Base-by-base conservation (phyloP, 2,329 filamentous ascomycete species). In the Zasmidium cellare region DNA sequence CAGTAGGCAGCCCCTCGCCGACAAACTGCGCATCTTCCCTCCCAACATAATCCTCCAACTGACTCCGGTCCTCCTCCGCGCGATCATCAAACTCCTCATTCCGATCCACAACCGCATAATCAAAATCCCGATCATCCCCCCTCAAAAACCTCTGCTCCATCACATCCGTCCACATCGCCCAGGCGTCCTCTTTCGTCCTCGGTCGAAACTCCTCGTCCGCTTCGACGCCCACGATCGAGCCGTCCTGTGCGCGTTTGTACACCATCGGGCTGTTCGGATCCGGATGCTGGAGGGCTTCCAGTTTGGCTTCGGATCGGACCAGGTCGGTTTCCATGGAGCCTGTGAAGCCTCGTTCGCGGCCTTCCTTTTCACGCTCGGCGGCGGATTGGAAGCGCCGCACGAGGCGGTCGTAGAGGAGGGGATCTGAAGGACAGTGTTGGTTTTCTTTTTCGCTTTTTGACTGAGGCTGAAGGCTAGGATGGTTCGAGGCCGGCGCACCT, bases 311-410 rank as follows among this genome's bases (percentile, higher is more conserved):
- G 16, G 89, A 88, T 24, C 91, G 85, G 59, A 87, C 76, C 6
- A 96, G 78, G 63, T 92, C 90, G 1, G 90, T 86, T 71, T 96
- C 89, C 3, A 96, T 82, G 12, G 89, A 82, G 22, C 89, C 88
- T 0, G 88, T 89, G 72, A 91, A 94, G 11, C 91, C 91, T 70
- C 91, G 91, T 9, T 79, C 77, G 46, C 84, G 84, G 9, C 87
- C 88, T 66, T 93, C 90, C 6, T 82, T 82, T 70, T 91, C 86
- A 53, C 90, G 85, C 75, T 96, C 91, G 3, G 81, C 79, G 2
- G 87, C 77, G 1, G 87, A 87, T 64, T 92, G 90, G 72, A 92
- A 92, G 52, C 85, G 85, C 53, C 90, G 86, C 59, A 96, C 84
- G 22, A 96, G 81, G 53, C 85, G 83, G 72, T 96, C 90, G 78